These are phyloP conservation scores for Lablab purpureus DNA, from an alignment of 306 rosid species.

Conservation along the genomic window DNA sequence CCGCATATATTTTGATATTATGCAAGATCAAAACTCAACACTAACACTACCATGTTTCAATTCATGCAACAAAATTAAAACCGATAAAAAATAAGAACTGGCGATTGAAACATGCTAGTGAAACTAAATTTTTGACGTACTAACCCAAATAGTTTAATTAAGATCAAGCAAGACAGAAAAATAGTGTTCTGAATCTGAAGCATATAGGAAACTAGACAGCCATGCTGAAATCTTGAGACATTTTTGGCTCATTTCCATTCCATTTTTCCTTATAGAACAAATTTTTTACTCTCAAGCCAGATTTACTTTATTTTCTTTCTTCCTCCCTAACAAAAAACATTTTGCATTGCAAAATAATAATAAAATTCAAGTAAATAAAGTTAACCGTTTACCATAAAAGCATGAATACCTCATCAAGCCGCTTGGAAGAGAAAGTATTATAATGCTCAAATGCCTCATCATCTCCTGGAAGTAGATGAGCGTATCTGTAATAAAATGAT, in stretches of 20 bases:
- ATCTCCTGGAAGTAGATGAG: constrained; percentile 89
- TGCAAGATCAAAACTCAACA: constrained; percentile 20
- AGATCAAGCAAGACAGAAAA: constrained; percentile 4
- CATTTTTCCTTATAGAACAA: constrained; percentile 3
- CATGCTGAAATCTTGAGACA: not conserved
- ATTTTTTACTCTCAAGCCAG: not conserved
- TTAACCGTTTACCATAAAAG: constrained; percentile 1
- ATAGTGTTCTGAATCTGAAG: not conserved
- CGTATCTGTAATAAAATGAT: constrained; percentile 63
- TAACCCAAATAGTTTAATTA: constrained; percentile 9
- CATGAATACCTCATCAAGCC: constrained; percentile 88
- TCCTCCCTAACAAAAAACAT: not conserved
- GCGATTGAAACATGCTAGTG: not conserved
- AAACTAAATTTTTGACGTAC: constrained; percentile 24
- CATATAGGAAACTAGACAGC: constrained; percentile 14
- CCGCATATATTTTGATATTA: not conserved
- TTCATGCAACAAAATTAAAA: constrained; percentile 19
- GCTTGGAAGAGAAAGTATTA: constrained; percentile 76
- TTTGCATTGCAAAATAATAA: constrained; percentile 2
- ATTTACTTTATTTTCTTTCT: not conserved
- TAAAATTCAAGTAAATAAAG: not conserved
- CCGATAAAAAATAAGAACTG: constrained; percentile 14
- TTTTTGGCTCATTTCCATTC: constrained; percentile 12
- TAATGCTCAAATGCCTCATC: constrained; percentile 94
- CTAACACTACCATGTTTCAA: not conserved